phyloP scores from a whole-genome alignment of 2,329 filamentous ascomycete species.

The Colletotrichum costaricense region DNA sequence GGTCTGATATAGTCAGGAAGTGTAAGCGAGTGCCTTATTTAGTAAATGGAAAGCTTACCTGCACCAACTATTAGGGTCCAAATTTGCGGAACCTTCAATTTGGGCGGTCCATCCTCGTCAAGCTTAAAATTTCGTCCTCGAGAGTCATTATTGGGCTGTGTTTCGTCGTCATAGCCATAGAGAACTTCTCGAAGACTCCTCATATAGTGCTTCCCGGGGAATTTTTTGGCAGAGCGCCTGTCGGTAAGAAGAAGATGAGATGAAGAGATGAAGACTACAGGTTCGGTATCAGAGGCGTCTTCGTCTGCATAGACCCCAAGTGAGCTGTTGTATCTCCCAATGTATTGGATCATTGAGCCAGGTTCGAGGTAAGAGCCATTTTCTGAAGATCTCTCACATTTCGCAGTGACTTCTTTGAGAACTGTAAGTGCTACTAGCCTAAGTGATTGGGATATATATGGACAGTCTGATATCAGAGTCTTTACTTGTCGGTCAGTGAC shows the following conservation, averaged over 20 bases:
- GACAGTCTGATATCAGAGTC: constrained; percentile 2
- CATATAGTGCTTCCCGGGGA: neutral
- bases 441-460: neutral
- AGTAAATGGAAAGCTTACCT: neutral
- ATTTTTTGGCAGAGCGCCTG: neutral
- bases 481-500: neutral
- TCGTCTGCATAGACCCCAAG: constrained; percentile 2
- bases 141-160: neutral
- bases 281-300: constrained; percentile 4
- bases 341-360: constrained; percentile 9
- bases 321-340: constrained; percentile 5
- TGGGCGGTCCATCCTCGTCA: too few species aligned
- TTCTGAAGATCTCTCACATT: constrained; percentile 2
- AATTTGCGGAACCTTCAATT: constrained; percentile 2
- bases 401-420: neutral
- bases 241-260: neutral
- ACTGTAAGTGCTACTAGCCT: constrained; percentile 3
- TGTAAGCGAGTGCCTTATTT: neutral
- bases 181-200: constrained; percentile 9
- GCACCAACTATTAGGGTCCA: constrained; percentile 1
- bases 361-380: neutral
- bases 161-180: constrained; percentile 11
- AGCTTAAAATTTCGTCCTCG: neutral
- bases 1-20: neutral
- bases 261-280: constrained; percentile 3